These are phyloP conservation scores for Trapa incisa DNA, from an alignment of 345 rosid genomes.

Conservation along the genomic window DNA sequence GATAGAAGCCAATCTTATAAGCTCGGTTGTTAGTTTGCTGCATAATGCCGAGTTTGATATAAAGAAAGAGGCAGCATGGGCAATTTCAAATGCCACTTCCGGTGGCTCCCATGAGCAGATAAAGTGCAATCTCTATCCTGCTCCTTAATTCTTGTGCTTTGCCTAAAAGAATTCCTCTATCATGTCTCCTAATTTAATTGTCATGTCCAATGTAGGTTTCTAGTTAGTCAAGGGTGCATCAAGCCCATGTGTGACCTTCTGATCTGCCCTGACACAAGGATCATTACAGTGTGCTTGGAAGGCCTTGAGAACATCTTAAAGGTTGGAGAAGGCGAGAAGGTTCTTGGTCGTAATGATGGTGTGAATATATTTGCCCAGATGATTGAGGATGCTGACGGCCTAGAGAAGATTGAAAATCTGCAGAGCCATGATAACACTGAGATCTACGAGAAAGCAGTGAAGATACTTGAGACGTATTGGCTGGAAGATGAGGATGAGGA, in stretches of 20 bases:
- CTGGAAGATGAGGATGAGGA: slow-evolving; percentile 40
- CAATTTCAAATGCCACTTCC: slow-evolving; percentile 49
- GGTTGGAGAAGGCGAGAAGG: slow-evolving; percentile 44
- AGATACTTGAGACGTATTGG: slow-evolving; percentile 52
- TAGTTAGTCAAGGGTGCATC: slow-evolving; percentile 41
- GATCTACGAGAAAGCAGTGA: slow-evolving; percentile 51
- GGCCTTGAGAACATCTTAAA: slow-evolving; percentile 50
- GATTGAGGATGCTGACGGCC: slow-evolving; percentile 51
- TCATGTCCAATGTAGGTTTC: slow-evolving; percentile 15
- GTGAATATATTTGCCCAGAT: slow-evolving; percentile 41
- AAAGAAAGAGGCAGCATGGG: slow-evolving; percentile 62
- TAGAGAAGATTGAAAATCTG: slow-evolving; percentile 47
- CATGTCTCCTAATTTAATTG: background rate
- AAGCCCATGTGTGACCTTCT: slow-evolving; percentile 52
- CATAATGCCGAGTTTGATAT: slow-evolving; percentile 56
- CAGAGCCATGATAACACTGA: slow-evolving; percentile 49
- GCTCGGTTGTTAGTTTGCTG: slow-evolving; percentile 31
- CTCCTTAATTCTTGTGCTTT: background rate
- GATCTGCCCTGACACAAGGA: slow-evolving; percentile 47
- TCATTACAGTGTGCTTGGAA: slow-evolving; percentile 42
- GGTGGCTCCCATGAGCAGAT: slow-evolving; percentile 56
- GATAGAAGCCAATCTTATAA: slow-evolving; percentile 31
- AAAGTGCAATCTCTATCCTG: slow-evolving; percentile 17
- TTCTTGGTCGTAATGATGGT: slow-evolving; percentile 21
- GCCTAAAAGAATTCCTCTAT: background rate